Percentiles rank a stretch among this genome's conserved stretches.
Conservation (phyloP, 75 land plant species). For the Cryptomeria japonica region DNA sequence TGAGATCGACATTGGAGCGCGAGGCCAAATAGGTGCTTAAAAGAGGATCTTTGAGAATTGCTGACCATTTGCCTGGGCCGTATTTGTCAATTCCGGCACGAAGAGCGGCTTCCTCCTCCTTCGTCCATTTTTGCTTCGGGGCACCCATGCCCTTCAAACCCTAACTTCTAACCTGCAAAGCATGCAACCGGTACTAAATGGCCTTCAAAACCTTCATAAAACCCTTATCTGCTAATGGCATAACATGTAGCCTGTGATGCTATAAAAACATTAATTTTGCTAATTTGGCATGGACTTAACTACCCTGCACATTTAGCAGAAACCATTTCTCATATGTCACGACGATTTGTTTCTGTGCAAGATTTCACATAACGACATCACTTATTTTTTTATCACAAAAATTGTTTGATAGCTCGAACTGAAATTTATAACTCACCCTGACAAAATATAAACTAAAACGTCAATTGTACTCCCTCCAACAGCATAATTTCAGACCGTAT, state of each 20-base stretch:
- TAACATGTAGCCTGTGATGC: not conserved
- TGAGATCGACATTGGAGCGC: constrained; percentile 66
- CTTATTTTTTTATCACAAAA: too few species aligned
- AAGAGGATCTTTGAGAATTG: constrained; percentile 48
- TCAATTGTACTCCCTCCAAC: not conserved
- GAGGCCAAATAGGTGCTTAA: constrained; percentile 30
- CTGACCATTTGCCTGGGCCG: constrained; percentile 66
- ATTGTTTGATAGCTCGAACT: not conserved
- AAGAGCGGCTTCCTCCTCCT: constrained; percentile 59
- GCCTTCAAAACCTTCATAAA: too few species aligned
- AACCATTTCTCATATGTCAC: not conserved
- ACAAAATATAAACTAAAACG: not conserved
- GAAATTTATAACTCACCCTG: not conserved
- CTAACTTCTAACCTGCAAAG: not conserved
- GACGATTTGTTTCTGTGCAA: not conserved
- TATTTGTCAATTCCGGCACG: constrained; percentile 47
- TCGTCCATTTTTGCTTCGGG: constrained; percentile 69
- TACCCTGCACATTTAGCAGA: not conserved
- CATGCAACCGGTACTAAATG: not conserved
- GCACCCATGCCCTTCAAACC: constrained; percentile 40
- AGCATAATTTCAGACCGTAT: not conserved
- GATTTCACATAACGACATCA: too few species aligned
- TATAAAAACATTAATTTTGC: not conserved
- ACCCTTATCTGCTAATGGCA: too few species aligned
- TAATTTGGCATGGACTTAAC: not conserved